Evolutionary conservation across 2,329 filamentous ascomycete genomes (phyloP).

Genomic region (Xylaria arbuscula): DNA sequence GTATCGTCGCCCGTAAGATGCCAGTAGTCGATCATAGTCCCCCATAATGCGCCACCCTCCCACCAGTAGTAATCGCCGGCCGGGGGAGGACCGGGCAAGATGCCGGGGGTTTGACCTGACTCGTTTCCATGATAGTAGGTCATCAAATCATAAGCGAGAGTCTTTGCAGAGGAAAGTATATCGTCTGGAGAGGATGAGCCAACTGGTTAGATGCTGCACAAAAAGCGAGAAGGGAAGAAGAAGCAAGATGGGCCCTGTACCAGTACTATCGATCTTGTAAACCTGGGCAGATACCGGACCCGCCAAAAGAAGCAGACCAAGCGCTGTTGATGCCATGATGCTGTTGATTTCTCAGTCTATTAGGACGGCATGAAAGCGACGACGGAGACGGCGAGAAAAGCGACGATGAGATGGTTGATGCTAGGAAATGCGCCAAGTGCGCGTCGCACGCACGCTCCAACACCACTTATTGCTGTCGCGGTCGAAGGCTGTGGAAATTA

Average conservation of each 20-base stretch:
- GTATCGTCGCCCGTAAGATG: constrained; percentile 63
- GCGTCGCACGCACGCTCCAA: neutral
- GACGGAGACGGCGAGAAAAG: neutral
- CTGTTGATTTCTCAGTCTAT: neutral
- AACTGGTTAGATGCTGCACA: constrained; percentile 28
- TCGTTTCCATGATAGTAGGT: constrained; percentile 51
- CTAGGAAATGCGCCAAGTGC: constrained; percentile 6
- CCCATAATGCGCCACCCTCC: constrained; percentile 52
- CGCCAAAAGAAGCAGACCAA: constrained; percentile 29
- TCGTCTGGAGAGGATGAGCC: constrained; percentile 51
- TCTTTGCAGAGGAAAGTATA: constrained; percentile 61
- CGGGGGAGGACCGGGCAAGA: constrained; percentile 50
- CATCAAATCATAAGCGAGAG: constrained; percentile 49
- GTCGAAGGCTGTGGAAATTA: neutral
- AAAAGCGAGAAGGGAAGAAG: neutral
- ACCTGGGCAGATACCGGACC: constrained; percentile 32
- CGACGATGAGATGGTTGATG: neutral
- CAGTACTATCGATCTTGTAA: constrained; percentile 42
- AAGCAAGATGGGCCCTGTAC: constrained; percentile 34
- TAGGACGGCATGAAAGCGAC: neutral
- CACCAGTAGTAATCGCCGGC: constrained; percentile 52
- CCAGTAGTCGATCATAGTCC: constrained; percentile 56
- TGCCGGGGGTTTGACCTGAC: constrained; percentile 49
- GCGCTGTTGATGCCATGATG: constrained; percentile 32
- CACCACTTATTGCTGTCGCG: neutral